These are phyloP conservation scores for Pugionium dolabratum DNA, from an alignment of 345 rosid species.

Conservation along the genomic window DNA sequence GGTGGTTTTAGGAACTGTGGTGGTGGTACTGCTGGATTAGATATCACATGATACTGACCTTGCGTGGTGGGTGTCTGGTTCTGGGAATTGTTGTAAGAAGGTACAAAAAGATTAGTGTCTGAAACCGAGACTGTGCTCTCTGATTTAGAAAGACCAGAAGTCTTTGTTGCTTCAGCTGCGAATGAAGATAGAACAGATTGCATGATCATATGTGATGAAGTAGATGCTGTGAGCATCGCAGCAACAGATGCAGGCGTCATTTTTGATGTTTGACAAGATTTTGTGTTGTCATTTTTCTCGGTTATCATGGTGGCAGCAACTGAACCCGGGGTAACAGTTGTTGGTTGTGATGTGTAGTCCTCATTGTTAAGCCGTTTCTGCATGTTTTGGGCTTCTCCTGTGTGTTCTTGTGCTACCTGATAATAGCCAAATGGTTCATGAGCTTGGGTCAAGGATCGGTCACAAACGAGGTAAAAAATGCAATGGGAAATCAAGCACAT, in stretches of 20 bases:
- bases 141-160: conserved; percentile 53
- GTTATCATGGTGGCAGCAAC: conserved; percentile 26
- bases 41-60: conserved; percentile 62
- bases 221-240: conserved; percentile 96
- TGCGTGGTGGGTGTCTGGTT: conserved; percentile 56
- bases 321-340: conserved; percentile 29
- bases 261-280: conserved; percentile 57
- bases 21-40: conserved; percentile 54
- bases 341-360: conserved; percentile 46
- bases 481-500: conserved; percentile 9
- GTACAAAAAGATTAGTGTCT: conserved; percentile 49
- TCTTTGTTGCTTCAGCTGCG: conserved; percentile 91
- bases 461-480: neutral
- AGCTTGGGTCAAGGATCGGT: conserved; percentile 4
- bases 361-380: conserved; percentile 60
- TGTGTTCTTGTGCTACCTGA: conserved; percentile 82
- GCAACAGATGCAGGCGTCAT: conserved; percentile 86
- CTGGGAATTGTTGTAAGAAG: conserved; percentile 51
- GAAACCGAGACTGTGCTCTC: conserved; percentile 47
- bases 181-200: conserved; percentile 84
- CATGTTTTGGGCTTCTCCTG: conserved; percentile 73
- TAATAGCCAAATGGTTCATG: conserved; percentile 22
- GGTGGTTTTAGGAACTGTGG: conserved; percentile 59
- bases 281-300: conserved; percentile 23
- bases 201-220: conserved; percentile 92